Base-by-base conservation (phyloP, 2,329 filamentous ascomycete species). In the Fusarium irregulare region DNA sequence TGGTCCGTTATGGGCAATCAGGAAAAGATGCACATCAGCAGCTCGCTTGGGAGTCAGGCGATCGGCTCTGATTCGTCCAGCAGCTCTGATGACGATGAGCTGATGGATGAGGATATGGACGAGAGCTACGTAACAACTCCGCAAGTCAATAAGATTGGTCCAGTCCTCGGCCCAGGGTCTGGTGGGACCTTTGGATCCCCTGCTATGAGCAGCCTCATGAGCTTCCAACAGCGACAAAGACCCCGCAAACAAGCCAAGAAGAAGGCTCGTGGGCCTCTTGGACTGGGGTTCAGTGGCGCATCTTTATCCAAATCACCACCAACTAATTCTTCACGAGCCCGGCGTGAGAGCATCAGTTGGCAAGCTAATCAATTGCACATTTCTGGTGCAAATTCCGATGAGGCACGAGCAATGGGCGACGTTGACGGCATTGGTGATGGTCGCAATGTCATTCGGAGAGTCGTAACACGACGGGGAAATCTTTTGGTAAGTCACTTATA, bases 311-410 rank as follows among this genome's bases (percentile, higher is more conserved):
- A 89, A 60, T 97, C 94, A 18, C 94, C 95, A 12, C 93, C 94
- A 11, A 83, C 80, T 74, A 66, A 78, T 72, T 66, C 80, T 41
- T 70, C 82, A 6, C 83, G 86, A 41, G 86, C 91, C 11, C 87
- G 95, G 46, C 87, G 95, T 45, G 94, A 98, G 79, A 97, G 93
- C 78, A 90, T 98, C 64, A 97, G 93, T 71, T 90, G 96, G 83
- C 93, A 94, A 40, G 94, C 94, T 18, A 94, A 96, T 72, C 93
- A 97, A 74, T 82, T 98, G 21, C 91, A 96, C 70, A 91, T 98
- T 40, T 90, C 88, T 56, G 88, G 93, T 6, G 94, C 91, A 72
- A 94, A 83, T 32, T 76, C 76, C 7, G 82, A 97, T 74, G 94
- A 83, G 41, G 78, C 75, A 32, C 93, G 91, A 76, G 91, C 93